phyloP scores from a whole-genome alignment of 2,329 filamentous ascomycete species.

The Xylariaceae sp. region DNA sequence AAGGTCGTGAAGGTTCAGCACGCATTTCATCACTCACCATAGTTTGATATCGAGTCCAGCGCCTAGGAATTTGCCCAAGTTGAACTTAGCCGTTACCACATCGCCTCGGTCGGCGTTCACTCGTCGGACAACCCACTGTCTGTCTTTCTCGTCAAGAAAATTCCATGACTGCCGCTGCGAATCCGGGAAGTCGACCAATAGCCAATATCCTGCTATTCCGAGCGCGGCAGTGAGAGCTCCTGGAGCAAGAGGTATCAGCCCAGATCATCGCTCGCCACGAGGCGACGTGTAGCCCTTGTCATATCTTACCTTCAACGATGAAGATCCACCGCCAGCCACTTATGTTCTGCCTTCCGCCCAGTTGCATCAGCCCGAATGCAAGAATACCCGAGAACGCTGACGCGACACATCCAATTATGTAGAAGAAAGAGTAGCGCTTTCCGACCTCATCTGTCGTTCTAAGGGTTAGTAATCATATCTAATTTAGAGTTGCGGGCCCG shows the following conservation, averaged over 20 bases:
- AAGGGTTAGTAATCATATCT: constrained; percentile 1
- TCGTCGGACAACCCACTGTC: constrained; percentile 33
- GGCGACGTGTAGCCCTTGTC: background rate
- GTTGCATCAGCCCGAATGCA: constrained; percentile 66
- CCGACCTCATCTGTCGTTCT: constrained; percentile 56
- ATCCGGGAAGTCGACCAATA: constrained; percentile 50
- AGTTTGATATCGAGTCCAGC: constrained; percentile 40
- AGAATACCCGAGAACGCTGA: constrained; percentile 65
- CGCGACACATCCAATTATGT: constrained; percentile 63
- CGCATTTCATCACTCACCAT: constrained; percentile 30
- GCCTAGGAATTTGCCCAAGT: constrained; percentile 32
- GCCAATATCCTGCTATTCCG: constrained; percentile 33
- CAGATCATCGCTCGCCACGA: background rate
- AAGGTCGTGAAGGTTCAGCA: no score
- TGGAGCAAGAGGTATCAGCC: constrained; percentile 29
- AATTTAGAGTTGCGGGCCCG: background rate
- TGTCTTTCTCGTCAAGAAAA: constrained; percentile 40
- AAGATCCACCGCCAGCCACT: constrained; percentile 68
- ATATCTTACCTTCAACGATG: constrained; percentile 49
- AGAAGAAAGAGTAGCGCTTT: constrained; percentile 66
- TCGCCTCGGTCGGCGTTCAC: constrained; percentile 46
- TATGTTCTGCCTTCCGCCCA: constrained; percentile 52
- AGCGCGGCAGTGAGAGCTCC: constrained; percentile 52
- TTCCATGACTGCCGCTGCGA: constrained; percentile 34
- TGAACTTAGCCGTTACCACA: constrained; percentile 44